A percentile compares a stretch with the other conserved stretches of the same genome.
Conservation (phyloP, 352 stramenopile genomes). For the Aphanomyces invadans region DNA sequence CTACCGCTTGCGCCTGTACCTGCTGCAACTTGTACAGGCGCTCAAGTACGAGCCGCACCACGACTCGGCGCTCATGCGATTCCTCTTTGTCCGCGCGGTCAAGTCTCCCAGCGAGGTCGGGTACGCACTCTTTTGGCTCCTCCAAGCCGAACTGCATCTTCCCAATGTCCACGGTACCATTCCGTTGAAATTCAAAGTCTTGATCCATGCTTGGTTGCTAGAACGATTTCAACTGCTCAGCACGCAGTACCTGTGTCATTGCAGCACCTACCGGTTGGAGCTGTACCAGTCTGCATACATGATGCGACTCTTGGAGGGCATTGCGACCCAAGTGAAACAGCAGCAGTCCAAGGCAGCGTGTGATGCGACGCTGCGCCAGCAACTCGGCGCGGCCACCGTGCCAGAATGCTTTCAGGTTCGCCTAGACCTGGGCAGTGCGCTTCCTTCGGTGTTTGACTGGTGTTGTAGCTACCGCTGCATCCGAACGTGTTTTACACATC, state of each 20-base stretch:
- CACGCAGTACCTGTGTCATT: conserved; percentile 81
- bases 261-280: conserved; percentile 78
- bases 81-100: conserved; percentile 41
- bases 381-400: conserved; percentile 45
- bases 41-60: conserved; percentile 48
- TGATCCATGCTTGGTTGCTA: background rate
- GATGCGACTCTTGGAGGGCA: conserved; percentile 83
- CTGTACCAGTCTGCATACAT: conserved; percentile 88
- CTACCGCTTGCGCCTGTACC: conserved; percentile 77
- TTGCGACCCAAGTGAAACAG: conserved; percentile 57
- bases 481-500: conserved; percentile 69
- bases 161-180: background rate
- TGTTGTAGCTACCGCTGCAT: conserved; percentile 62
- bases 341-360: conserved; percentile 34
- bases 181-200: background rate
- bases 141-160: conserved; percentile 34
- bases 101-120: conserved; percentile 32
- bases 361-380: conserved; percentile 48
- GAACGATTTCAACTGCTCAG: conserved; percentile 51
- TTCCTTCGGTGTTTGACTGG: background rate
- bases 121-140: conserved; percentile 46
- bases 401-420: conserved; percentile 75
- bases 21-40: conserved; percentile 26
- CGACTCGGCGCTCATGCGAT: conserved; percentile 44
- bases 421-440: background rate